These are phyloP conservation scores for Lycium barbarum DNA, from an alignment of 257 asterid genomes.

Conservation along the genomic window DNA sequence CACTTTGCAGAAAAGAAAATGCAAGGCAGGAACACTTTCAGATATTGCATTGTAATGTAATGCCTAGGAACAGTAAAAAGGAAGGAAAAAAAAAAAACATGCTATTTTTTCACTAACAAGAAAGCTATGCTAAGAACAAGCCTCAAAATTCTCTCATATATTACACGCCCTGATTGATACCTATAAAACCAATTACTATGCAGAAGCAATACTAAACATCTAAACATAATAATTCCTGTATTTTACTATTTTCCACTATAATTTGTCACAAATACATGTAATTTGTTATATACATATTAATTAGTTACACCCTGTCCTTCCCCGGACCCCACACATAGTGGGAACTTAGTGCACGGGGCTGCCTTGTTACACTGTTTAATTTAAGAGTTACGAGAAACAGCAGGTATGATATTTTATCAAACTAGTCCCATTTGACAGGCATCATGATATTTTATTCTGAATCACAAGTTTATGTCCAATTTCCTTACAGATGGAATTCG, in stretches of 20 bases:
- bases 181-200: no score
- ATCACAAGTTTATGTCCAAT: not conserved
- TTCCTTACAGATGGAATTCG: conserved; percentile 51
- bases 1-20: not conserved
- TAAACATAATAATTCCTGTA: no score
- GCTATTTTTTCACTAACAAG: not conserved
- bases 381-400: not conserved
- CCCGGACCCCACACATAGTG: no score
- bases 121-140: not conserved
- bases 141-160: not conserved
- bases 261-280: no score
- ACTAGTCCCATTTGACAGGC: not conserved
- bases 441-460: conserved; percentile 8
- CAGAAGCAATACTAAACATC: no score
- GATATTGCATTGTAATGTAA: conserved; percentile 3
- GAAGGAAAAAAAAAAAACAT: not conserved
- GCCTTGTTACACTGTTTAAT: not conserved
- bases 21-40: conserved; percentile 14
- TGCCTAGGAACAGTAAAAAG: not conserved
- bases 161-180: no score
- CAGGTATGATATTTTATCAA: not conserved
- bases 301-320: no score
- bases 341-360: no score
- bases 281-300: not conserved
- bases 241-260: no score